Percentiles rank a stretch among this genome's conserved stretches.
These are phyloP conservation scores for Trametes punicea DNA, from an alignment of 768 basidiomycete species.

Conservation along the genomic window DNA sequence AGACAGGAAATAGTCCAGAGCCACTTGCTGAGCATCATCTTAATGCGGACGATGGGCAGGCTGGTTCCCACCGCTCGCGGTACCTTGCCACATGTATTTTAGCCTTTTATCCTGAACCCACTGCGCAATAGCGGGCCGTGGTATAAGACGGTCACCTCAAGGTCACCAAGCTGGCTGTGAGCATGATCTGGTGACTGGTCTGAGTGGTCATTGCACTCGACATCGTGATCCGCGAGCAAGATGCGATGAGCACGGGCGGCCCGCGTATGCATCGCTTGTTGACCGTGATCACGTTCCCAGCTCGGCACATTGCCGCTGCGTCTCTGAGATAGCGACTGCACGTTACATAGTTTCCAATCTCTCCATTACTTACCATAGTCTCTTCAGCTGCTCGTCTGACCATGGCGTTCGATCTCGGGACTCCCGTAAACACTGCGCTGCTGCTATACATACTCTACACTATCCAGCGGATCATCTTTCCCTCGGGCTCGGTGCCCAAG, in stretches of 20 bases:
- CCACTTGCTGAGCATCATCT: neutral
- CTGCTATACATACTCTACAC: slow-evolving; percentile 78
- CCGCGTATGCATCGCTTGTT: neutral
- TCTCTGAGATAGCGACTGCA: neutral
- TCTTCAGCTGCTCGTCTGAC: too few species aligned
- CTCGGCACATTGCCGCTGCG: too few species aligned
- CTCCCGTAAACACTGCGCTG: slow-evolving; percentile 76
- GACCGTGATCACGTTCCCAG: neutral
- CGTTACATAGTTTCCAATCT: too few species aligned
- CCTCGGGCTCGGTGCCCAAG: slow-evolving; percentile 50
- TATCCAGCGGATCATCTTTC: slow-evolving; percentile 70
- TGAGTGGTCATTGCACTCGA: slow-evolving; percentile 6
- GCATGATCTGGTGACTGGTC: slow-evolving; percentile 16
- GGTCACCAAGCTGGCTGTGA: too few species aligned
- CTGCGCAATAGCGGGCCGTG: too few species aligned
- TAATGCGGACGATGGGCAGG: neutral
- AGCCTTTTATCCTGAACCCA: too few species aligned
- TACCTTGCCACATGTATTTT: too few species aligned
- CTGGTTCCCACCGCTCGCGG: too few species aligned
- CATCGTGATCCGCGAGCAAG: slow-evolving; percentile 12
- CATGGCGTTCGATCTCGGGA: slow-evolving; percentile 49
- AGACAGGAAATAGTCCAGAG: neutral
- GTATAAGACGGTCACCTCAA: too few species aligned
- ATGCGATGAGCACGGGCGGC: neutral
- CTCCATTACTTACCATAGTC: too few species aligned